Percentiles rank a stretch among this genome's conserved stretches.
Evolutionary conservation across 768 basidiomycete species (phyloP).

Genomic region (Collybia sp.): DNA sequence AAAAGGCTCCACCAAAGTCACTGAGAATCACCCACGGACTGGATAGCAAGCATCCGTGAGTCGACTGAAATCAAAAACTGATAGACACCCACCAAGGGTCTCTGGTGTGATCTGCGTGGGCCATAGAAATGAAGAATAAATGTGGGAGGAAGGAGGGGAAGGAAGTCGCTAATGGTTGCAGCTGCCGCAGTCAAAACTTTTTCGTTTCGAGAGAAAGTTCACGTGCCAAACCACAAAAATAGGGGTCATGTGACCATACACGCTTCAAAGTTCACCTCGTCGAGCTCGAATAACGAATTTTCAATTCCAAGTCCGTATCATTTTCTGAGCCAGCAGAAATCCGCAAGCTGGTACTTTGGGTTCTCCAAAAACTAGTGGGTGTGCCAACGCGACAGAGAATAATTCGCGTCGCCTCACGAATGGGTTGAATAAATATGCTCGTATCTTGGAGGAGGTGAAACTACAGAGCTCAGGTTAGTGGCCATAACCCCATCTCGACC

Average conservation of each 20-base stretch:
- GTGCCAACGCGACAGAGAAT: no score
- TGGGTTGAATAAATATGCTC: slow-evolving; percentile 54
- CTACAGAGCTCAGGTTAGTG: slow-evolving; percentile 24
- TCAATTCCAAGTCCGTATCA: no score
- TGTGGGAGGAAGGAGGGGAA: slow-evolving; percentile 12
- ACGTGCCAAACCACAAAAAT: slow-evolving; percentile 14
- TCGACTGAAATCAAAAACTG: background rate
- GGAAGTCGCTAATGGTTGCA: slow-evolving; percentile 3
- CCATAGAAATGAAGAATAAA: slow-evolving; percentile 42
- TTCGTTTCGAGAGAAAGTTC: slow-evolving; percentile 16
- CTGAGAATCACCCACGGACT: slow-evolving; percentile 99
- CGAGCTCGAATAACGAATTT: no score
- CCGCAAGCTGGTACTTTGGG: slow-evolving; percentile 59
- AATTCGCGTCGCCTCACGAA: slow-evolving; percentile 33
- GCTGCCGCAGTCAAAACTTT: slow-evolving; percentile 29
- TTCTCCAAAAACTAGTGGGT: slow-evolving; percentile 13
- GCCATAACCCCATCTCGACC: no score
- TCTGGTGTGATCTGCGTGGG: slow-evolving; percentile 88
- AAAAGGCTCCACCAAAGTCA: slow-evolving; percentile 96
- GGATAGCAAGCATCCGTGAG: slow-evolving; percentile 2
- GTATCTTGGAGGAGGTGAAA: slow-evolving; percentile 51
- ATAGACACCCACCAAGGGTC: slow-evolving; percentile 71
- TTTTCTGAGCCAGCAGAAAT: slow-evolving; percentile 67
- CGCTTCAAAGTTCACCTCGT: no score
- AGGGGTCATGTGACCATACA: slow-evolving; percentile 27